A percentile compares a stretch with the other conserved stretches of the same genome.
phyloP scores from a whole-genome alignment of 169 alveolate genomes.

The Cryptosporidium ubiquitum region DNA sequence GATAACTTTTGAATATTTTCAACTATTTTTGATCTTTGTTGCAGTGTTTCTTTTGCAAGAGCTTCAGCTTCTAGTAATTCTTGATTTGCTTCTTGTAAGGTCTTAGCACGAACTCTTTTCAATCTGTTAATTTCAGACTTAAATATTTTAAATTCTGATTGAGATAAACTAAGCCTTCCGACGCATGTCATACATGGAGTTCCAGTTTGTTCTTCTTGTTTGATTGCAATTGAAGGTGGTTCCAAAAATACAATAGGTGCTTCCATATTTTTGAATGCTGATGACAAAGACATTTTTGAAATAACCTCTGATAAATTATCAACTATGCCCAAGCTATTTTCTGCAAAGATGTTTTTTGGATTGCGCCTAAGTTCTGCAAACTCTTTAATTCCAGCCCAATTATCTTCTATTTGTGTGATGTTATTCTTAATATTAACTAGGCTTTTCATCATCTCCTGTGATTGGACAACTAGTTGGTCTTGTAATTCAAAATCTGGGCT shows the following conservation, averaged over 20 bases:
- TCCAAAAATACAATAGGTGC: slow-evolving; percentile 63
- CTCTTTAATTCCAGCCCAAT: slow-evolving; percentile 50
- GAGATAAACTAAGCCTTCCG: slow-evolving; percentile 42
- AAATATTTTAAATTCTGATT: slow-evolving; percentile 38
- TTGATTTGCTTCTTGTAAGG: slow-evolving; percentile 29
- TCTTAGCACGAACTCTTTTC: slow-evolving; percentile 34
- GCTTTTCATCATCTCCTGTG: slow-evolving; percentile 38
- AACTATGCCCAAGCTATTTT: slow-evolving; percentile 43
- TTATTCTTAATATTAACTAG: slow-evolving; percentile 39
- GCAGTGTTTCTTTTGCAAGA: slow-evolving; percentile 28
- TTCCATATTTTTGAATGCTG: slow-evolving; percentile 72
- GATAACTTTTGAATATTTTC: slow-evolving; percentile 41
- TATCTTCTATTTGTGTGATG: slow-evolving; percentile 38
- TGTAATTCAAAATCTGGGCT: slow-evolving; percentile 62
- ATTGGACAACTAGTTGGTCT: slow-evolving; percentile 40
- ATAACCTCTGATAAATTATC: slow-evolving; percentile 60
- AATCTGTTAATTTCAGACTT: slow-evolving; percentile 41
- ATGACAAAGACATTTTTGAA: slow-evolving; percentile 54
- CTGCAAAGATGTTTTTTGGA: slow-evolving; percentile 69
- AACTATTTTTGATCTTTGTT: slow-evolving; percentile 46
- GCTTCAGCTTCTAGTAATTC: slow-evolving; percentile 36
- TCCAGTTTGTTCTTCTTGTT: slow-evolving; percentile 60
- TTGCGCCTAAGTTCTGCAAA: slow-evolving; percentile 40
- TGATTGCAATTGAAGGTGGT: slow-evolving; percentile 66
- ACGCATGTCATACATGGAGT: slow-evolving; percentile 53